These are phyloP conservation scores for Camellia sinensis DNA, from an alignment of 148 eudicot species.

Conservation along the genomic window DNA sequence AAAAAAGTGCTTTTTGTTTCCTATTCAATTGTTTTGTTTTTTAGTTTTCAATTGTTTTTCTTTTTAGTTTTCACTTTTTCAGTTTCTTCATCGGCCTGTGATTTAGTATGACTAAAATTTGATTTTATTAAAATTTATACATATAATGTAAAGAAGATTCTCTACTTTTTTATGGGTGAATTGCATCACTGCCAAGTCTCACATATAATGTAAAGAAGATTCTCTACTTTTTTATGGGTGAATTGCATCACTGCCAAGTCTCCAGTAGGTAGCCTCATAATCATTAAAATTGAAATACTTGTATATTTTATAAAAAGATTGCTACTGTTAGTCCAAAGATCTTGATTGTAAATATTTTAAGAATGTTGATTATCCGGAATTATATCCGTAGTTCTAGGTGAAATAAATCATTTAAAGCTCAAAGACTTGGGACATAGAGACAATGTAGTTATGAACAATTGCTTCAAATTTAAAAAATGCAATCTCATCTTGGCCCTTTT, in stretches of 20 bases:
- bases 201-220: not conserved
- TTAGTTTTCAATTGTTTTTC: not conserved
- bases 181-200: not conserved
- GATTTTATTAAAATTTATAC: not conserved
- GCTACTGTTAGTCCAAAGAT: not conserved
- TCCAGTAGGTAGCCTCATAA: not conserved
- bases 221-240: not conserved
- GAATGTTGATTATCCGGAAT: not conserved
- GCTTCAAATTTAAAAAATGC: not conserved
- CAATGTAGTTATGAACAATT: not conserved
- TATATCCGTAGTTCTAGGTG: not conserved
- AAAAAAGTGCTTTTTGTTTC: too few species aligned
- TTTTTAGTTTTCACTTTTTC: not conserved
- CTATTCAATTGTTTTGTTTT: not conserved
- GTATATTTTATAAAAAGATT: not conserved
- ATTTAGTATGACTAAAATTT: not conserved
- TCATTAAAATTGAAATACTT: not conserved
- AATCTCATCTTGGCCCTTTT: not conserved
- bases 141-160: not conserved
- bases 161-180: not conserved
- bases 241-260: not conserved
- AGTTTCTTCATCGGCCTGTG: too few species aligned
- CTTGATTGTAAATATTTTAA: not conserved
- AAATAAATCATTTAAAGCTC: too few species aligned
- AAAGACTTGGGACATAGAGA: not conserved